phyloP scores from a whole-genome alignment of 2,329 filamentous ascomycete genomes.

The Cadophora luteo-olivacea region DNA sequence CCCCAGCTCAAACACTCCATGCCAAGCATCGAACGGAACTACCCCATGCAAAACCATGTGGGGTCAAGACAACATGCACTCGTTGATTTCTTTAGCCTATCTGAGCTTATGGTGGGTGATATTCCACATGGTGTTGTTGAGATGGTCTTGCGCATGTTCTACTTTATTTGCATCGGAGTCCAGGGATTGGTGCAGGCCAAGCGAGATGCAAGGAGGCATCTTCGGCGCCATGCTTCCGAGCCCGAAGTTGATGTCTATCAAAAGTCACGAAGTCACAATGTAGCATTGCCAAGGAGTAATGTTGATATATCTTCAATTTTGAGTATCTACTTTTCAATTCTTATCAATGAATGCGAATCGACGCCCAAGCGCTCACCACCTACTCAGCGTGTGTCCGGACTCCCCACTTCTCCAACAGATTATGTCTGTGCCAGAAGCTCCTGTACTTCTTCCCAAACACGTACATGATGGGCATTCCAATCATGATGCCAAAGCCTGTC shows the following conservation, averaged over 20 bases:
- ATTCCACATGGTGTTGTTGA: neutral
- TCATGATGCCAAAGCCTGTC: slow-evolving; percentile 24
- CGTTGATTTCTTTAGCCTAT: neutral
- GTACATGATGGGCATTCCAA: slow-evolving; percentile 39
- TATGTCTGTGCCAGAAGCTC: slow-evolving; percentile 34
- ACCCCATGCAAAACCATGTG: slow-evolving; percentile 1
- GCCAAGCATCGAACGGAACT: neutral
- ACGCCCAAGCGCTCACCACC: neutral
- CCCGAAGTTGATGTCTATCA: neutral
- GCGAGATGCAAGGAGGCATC: neutral
- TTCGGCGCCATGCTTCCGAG: slow-evolving; percentile 17
- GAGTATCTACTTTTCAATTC: neutral
- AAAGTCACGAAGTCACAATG: neutral
- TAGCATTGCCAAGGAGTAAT: neutral
- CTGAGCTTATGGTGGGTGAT: slow-evolving; percentile 4
- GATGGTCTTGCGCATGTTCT: neutral
- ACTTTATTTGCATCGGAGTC: neutral
- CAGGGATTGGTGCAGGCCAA: slow-evolving; percentile 3
- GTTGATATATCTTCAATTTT: neutral
- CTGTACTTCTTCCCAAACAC: slow-evolving; percentile 43
- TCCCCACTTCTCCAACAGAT: slow-evolving; percentile 30
- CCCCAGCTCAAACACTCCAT: neutral
- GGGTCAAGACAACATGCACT: neutral
- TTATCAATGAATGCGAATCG: neutral
- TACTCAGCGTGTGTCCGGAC: slow-evolving; percentile 33